Conservation (phyloP, 2,329 filamentous ascomycete genomes). For the Macrophomina phaseolina region DNA sequence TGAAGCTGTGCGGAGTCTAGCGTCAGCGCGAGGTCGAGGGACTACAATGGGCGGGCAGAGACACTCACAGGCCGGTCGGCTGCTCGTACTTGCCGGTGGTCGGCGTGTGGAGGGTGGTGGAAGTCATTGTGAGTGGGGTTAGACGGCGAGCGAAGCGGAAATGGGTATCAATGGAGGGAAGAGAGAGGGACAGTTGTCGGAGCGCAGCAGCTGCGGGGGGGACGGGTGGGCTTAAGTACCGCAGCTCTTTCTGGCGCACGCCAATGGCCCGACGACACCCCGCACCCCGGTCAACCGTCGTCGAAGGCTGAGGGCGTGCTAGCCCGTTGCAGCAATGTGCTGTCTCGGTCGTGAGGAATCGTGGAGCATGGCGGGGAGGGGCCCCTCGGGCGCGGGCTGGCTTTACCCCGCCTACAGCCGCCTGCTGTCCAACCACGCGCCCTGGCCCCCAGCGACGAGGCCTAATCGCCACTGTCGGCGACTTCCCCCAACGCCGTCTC, state of each 20-base stretch:
- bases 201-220: constrained; percentile 4
- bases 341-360: constrained; percentile 25
- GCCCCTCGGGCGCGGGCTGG: constrained; percentile 15
- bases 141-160: constrained; percentile 14
- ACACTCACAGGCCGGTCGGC: constrained; percentile 58
- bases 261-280: constrained; percentile 18
- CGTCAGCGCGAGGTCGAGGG: constrained; percentile 30
- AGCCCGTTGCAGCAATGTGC: constrained; percentile 15
- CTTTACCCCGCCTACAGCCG: constrained; percentile 11
- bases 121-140: constrained; percentile 51
- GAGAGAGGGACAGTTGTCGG: constrained; percentile 7
- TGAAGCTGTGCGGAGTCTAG: constrained; percentile 65
- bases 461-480: not conserved
- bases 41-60: not conserved
- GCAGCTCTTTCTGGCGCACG: not conserved
- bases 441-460: not conserved
- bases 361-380: constrained; percentile 13
- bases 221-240: constrained; percentile 19
- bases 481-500: not conserved
- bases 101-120: constrained; percentile 71
- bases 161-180: constrained; percentile 36
- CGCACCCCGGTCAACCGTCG: constrained; percentile 17
- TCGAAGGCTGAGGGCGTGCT: not conserved
- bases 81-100: constrained; percentile 64
- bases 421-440: constrained; percentile 7